Percentiles rank a stretch among this genome's conserved stretches.
phyloP scores from a whole-genome alignment of 371 early-diverging fungal species.

The Lichtheimia ramosa region DNA sequence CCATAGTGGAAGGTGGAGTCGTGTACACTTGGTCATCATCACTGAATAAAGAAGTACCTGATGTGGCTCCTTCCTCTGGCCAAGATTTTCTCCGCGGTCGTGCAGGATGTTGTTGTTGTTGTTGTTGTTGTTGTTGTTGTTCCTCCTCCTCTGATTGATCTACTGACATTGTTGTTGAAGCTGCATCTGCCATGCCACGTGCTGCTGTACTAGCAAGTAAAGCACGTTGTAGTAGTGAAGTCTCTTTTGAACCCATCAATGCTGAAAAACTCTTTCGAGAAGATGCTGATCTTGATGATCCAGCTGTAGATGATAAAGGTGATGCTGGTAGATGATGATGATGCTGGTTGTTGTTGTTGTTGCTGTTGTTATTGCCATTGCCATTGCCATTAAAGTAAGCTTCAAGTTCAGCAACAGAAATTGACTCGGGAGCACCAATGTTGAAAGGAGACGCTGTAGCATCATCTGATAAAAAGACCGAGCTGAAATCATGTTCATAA shows the following conservation, averaged over 20 bases:
- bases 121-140: not conserved
- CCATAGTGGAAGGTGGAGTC: not conserved
- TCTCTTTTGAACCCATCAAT: slow-evolving; percentile 13
- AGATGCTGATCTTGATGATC: not conserved
- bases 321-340: slow-evolving; percentile 7
- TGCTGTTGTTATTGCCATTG: not conserved
- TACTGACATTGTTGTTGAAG: slow-evolving; percentile 23
- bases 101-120: not conserved
- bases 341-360: too few relatives aligned
- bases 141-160: slow-evolving; percentile 5
- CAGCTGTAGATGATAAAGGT: not conserved
- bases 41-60: not conserved
- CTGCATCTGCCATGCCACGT: slow-evolving; percentile 19
- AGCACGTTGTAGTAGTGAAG: slow-evolving; percentile 34
- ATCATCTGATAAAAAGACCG: slow-evolving; percentile 27
- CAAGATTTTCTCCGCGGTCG: slow-evolving; percentile 18
- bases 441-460: slow-evolving; percentile 25
- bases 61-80: slow-evolving; percentile 14
- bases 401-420: slow-evolving; percentile 49
- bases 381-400: slow-evolving; percentile 32
- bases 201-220: slow-evolving; percentile 15
- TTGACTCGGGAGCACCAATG: slow-evolving; percentile 49
- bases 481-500: slow-evolving; percentile 46
- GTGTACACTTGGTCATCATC: not conserved
- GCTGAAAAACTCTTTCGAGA: slow-evolving; percentile 18